A percentile compares a stretch with the other conserved stretches of the same genome.
These are phyloP conservation scores for Verticillium tricorpus DNA, from an alignment of 2,329 filamentous ascomycete species.

Conservation along the genomic window DNA sequence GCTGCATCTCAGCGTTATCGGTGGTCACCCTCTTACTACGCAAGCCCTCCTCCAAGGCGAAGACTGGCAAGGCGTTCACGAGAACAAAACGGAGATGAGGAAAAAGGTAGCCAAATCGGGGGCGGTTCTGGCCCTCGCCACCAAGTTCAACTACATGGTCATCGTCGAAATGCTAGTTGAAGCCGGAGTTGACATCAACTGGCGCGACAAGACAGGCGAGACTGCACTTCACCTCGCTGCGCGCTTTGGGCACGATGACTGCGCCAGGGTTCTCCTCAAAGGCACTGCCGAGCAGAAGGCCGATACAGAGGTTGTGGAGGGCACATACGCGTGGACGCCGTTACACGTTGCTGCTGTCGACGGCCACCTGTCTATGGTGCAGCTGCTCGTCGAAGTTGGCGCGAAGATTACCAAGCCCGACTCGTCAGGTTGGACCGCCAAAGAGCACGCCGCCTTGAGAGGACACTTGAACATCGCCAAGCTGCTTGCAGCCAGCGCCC, in stretches of 20 bases:
- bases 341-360: conserved; percentile 90
- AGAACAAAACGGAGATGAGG: conserved; percentile 59
- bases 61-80: conserved; percentile 63
- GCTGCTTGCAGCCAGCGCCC: conserved; percentile 49
- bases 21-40: conserved; percentile 83
- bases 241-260: conserved; percentile 78
- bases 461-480: conserved; percentile 81
- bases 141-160: conserved; percentile 76
- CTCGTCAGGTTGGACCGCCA: conserved; percentile 88
- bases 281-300: conserved; percentile 68
- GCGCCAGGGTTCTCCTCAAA: conserved; percentile 69
- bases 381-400: conserved; percentile 72
- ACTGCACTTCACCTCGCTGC: conserved; percentile 90
- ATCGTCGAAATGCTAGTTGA: conserved; percentile 87
- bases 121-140: conserved; percentile 81
- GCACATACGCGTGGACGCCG: conserved; percentile 91
- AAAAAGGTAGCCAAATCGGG: conserved; percentile 76
- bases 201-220: conserved; percentile 84
- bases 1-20: conserved; percentile 86
- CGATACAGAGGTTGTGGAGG: conserved; percentile 73
- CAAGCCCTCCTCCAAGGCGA: conserved; percentile 76
- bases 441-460: conserved; percentile 85
- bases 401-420: conserved; percentile 72
- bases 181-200: conserved; percentile 89
- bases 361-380: conserved; percentile 69